phyloP scores from a whole-genome alignment of 2,329 filamentous ascomycete genomes.

The Magnaporthales sp. region DNA sequence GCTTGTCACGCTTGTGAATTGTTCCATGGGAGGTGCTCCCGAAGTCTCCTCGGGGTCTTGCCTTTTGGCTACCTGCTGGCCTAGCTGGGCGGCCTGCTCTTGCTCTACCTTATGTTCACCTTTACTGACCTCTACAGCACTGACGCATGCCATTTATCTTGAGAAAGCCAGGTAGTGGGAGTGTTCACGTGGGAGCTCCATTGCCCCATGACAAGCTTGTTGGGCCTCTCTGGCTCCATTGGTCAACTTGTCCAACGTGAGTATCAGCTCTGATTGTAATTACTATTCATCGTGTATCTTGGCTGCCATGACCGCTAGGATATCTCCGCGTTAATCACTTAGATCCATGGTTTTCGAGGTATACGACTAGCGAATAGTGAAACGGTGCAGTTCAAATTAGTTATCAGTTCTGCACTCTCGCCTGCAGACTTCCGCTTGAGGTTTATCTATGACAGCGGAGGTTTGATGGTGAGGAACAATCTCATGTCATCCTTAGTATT shows the following conservation, averaged over 20 bases:
- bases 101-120: background rate
- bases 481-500: background rate
- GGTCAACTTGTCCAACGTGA: background rate
- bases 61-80: background rate
- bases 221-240: background rate
- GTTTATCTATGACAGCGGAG: constrained; percentile 55
- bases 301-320: constrained; percentile 50
- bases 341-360: constrained; percentile 73
- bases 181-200: background rate
- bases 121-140: background rate
- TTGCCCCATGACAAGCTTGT: background rate
- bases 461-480: constrained; percentile 83
- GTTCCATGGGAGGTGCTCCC: constrained; percentile 70
- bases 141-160: background rate
- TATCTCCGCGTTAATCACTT: constrained; percentile 79
- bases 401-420: constrained; percentile 50
- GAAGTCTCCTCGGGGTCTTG: constrained; percentile 37
- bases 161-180: background rate
- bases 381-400: constrained; percentile 31
- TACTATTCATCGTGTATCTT: background rate
- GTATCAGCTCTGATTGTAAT: background rate
- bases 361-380: constrained; percentile 89
- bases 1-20: constrained; percentile 47
- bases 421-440: constrained; percentile 72
- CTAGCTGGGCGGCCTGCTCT: background rate